A percentile compares a stretch with the other conserved stretches of the same genome.
These are phyloP conservation scores for Aspergillus quadricinctus DNA, from an alignment of 2,329 filamentous ascomycete genomes.

Conservation along the genomic window DNA sequence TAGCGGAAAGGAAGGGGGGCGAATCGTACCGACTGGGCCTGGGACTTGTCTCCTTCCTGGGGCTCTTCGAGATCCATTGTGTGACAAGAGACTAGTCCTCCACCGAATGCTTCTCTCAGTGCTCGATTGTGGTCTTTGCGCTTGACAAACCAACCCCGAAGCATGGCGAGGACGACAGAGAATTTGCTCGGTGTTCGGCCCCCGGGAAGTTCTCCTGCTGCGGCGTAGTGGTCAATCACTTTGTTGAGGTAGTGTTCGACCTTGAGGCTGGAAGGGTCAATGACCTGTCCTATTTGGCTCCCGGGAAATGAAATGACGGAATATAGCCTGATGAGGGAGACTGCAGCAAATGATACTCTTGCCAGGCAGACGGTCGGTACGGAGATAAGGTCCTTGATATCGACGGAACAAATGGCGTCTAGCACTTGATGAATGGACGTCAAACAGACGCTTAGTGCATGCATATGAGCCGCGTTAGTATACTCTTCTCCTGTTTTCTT, in stretches of 20 bases:
- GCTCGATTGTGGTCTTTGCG: conserved; percentile 39
- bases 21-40: background rate
- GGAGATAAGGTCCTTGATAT: conserved; percentile 55
- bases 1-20: background rate
- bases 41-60: background rate
- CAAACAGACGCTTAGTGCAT: conserved; percentile 63
- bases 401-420: conserved; percentile 60
- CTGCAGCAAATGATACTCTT: conserved; percentile 65
- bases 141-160: conserved; percentile 63
- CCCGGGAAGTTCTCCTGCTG: conserved; percentile 58
- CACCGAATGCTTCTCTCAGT: conserved; percentile 21
- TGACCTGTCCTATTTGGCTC: conserved; percentile 65
- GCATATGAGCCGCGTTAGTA: conserved; percentile 58
- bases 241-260: conserved; percentile 63
- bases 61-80: conserved; percentile 1
- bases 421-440: conserved; percentile 63
- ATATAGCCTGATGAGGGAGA: conserved; percentile 70
- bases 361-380: conserved; percentile 69
- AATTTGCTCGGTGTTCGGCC: conserved; percentile 67
- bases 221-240: conserved; percentile 64
- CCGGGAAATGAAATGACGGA: conserved; percentile 61
- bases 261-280: conserved; percentile 64
- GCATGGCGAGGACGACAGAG: conserved; percentile 64
- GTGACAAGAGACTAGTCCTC: background rate
- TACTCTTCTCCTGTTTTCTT: conserved; percentile 18